These are phyloP conservation scores for Candida golubevii DNA, from an alignment of 805 yeast species.

Conservation along the genomic window DNA sequence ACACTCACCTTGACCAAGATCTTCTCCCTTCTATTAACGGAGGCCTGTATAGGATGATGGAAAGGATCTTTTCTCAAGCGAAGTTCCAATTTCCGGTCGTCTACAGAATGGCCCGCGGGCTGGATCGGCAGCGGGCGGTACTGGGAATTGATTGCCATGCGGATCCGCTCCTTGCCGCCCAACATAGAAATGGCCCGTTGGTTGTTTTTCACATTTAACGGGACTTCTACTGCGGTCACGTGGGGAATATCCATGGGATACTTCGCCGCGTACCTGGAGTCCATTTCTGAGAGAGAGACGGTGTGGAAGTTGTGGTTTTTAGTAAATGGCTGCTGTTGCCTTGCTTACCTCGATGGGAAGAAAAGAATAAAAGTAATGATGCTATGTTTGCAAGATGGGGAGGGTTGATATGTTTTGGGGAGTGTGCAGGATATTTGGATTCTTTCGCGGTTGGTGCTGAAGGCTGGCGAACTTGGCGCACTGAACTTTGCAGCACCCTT, in stretches of 20 bases:
- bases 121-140: slow-evolving; percentile 21
- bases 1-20: slow-evolving; percentile 54
- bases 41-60: slow-evolving; percentile 63
- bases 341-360: no score
- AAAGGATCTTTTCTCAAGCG: slow-evolving; percentile 38
- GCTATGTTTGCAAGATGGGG: no score
- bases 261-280: slow-evolving; percentile 39
- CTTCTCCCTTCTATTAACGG: slow-evolving; percentile 50
- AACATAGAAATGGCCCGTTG: slow-evolving; percentile 63
- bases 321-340: no score
- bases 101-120: slow-evolving; percentile 20
- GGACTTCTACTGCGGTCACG: slow-evolving; percentile 72
- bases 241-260: slow-evolving; percentile 70
- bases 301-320: no score
- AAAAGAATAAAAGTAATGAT: no score
- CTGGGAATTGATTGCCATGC: slow-evolving; percentile 37
- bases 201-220: slow-evolving; percentile 61
- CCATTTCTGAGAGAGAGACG: slow-evolving; percentile 2
- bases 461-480: no score
- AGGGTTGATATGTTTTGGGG: no score
- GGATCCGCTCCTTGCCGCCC: slow-evolving; percentile 53
- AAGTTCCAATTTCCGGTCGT: slow-evolving; percentile 38
- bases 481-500: no score
- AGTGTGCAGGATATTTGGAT: no score
- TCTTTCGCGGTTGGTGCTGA: no score